A percentile compares a stretch with the other conserved stretches of the same genome.
These are phyloP conservation scores for Eutreptiella sp. DNA, from an alignment of 208 protist genomes.

Conservation along the genomic window DNA sequence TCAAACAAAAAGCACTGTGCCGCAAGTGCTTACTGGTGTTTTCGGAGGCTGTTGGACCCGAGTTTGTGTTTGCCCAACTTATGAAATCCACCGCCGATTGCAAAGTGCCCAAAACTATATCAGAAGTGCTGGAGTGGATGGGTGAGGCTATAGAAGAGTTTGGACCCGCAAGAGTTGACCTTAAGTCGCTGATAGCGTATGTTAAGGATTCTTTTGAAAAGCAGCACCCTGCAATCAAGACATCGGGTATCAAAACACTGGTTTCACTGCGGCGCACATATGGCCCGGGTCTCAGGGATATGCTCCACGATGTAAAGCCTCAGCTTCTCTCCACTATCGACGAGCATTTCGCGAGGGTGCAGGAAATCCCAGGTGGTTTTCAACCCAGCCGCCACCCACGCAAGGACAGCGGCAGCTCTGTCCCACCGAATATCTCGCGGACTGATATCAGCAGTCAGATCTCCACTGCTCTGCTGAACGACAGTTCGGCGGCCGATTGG, in stretches of 20 bases:
- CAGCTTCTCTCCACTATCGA: constrained; percentile 7
- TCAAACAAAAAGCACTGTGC: neutral
- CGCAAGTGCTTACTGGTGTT: neutral
- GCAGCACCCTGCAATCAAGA: constrained; percentile 6
- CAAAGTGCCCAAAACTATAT: constrained; percentile 12
- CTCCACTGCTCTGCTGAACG: neutral
- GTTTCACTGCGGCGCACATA: neutral
- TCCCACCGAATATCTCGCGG: neutral
- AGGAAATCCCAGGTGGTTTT: neutral
- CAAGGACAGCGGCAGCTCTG: neutral
- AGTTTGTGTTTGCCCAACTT: neutral
- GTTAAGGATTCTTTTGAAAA: constrained; percentile 1
- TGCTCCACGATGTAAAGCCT: neutral
- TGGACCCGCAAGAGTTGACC: constrained; percentile 1
- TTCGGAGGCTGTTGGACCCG: neutral
- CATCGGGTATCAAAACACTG: neutral
- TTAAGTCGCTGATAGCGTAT: constrained; percentile 6
- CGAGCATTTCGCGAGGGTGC: neutral
- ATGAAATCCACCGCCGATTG: neutral
- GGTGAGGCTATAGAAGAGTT: constrained; percentile 6
- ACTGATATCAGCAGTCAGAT: neutral
- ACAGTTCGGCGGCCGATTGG: neutral
- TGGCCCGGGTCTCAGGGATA: neutral
- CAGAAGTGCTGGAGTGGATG: constrained; percentile 15
- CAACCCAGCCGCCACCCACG: neutral